Evolutionary conservation across 202 grass and related monocot species (phyloP), one percentile per base, ranked within the genome.

Genomic region (Brachypodium distachyon): DNA sequence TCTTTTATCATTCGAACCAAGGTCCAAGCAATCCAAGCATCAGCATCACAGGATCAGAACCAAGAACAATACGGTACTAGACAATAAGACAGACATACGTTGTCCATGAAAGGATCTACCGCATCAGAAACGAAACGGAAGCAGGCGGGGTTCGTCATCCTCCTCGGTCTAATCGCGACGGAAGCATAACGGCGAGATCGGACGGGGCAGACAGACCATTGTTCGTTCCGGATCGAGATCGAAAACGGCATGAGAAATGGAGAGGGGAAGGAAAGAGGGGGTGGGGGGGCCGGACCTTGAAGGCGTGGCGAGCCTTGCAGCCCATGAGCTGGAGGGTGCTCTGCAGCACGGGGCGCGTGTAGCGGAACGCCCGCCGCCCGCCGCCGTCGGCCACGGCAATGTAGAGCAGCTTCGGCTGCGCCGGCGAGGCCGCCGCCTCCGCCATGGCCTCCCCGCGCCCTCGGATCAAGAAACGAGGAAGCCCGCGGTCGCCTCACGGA

Each of bases 251-350:
- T 23, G 27, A 51, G 56, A 55, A 7, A 13, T 25, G 10, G 13
- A 32, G 14, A 36, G 12, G 5, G 2, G 10, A 33, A 31, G 5
- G 67, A n/a, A n/a, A n/a, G 61, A 31, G 17, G 53, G 7, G 27
- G 5, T 1, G 1, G 1, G 61, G 33, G 78, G 19, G 12, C 12
- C 6, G 9, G 62, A 98, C 95, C 95, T 98, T 94, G 87, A 94
- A 98, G 81, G 95, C 95, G 70, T 98, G 95, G 6, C 95, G 89
- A 12, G 95, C 87, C 70, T 98, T 98, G 89, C 95, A 98, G 9
- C 95, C 95, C 95, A 98, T 98, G 82, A 98, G 91, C 76, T 98
- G 95, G 40, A 98, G 89, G 58, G 95, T 92, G 89, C 95, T 90
- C 87, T 98, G 95, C 59, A 95, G 85, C 48, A 98, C 87, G 22